These are phyloP conservation scores for Fusarium nygamai DNA, from an alignment of 2,329 filamentous ascomycete species.

Conservation along the genomic window DNA sequence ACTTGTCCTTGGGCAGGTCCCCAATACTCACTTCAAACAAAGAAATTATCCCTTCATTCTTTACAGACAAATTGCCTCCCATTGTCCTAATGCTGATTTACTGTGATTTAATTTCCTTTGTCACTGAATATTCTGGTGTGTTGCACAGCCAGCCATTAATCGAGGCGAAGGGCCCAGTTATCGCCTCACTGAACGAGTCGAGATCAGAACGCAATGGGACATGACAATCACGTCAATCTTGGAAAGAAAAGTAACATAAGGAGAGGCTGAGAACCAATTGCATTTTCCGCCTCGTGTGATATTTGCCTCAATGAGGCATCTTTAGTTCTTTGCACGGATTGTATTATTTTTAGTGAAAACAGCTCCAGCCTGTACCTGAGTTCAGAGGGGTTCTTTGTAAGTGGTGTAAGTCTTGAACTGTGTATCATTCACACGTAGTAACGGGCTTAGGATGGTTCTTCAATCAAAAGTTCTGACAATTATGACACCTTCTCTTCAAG, in stretches of 20 bases:
- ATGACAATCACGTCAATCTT: slow-evolving; percentile 23
- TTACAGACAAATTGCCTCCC: neutral
- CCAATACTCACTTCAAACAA: neutral
- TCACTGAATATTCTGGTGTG: neutral
- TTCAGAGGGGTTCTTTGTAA: neutral
- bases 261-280: slow-evolving; percentile 13
- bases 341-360: slow-evolving; percentile 1
- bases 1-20: slow-evolving; percentile 8
- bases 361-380: neutral
- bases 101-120: neutral
- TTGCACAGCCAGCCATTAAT: slow-evolving; percentile 25
- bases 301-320: neutral
- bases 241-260: neutral
- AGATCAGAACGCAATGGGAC: neutral
- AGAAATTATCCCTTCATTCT: neutral
- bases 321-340: neutral
- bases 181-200: slow-evolving; percentile 35
- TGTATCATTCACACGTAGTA: neutral
- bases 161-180: slow-evolving; percentile 18
- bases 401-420: neutral
- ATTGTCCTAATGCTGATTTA: neutral
- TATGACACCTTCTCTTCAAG: neutral
- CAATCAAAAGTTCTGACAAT: neutral
- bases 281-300: neutral
- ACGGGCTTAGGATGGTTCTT: neutral